Evolutionary conservation across 495 filamentous ascomycete genomes (phyloP), one percentile per base, ranked within the genome.

Genomic region (Podospora pseudoanserina): DNA sequence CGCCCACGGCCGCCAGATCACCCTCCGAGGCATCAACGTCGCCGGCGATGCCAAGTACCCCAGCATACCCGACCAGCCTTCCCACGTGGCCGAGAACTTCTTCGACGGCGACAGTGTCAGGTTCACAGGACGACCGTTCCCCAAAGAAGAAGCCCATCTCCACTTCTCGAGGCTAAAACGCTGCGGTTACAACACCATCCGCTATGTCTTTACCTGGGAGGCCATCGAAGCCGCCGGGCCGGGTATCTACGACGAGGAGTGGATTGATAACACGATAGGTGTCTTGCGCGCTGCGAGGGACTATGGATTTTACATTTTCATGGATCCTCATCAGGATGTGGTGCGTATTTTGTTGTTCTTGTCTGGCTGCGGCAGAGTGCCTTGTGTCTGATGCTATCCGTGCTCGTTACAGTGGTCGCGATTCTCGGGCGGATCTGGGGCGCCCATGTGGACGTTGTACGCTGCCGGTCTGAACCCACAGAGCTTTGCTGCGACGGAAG

Each of bases 121-220:
- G 34, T 99, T 98, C 74, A 88, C 94, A 66, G 88, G 86, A 39
- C 87, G 92, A 19, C 95, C 95, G 0, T 99, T 99, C 75, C 79
- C 88, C 3, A 82, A 90, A 56, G 87, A 91, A 63, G 93, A 97
- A 49, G 92, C 95, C 1, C 89, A 93, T 71, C 82, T 87, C 1
- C 95, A 99, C 74, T 97, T 99, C 76, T 86, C 91, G n/a, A 83
- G 93, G 39, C 78, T 99, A 64, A 89, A 89, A 69, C 90, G 89
- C 69, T 97, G 86, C 83, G 95, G 95, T 6, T 99, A 97, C 79
- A 99, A 97, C 78, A 92, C 91, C 1, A 94, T 99, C 63, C 86
- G 95, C 73, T 99, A 99, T 75, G 85, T 99, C 68, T 99, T 97
- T 76, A 98, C 94, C 0, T 99, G 95, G 95, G 95, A 99, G 77